These are phyloP conservation scores for Trametopsis cervina DNA, from an alignment of 768 basidiomycete genomes.

Conservation along the genomic window DNA sequence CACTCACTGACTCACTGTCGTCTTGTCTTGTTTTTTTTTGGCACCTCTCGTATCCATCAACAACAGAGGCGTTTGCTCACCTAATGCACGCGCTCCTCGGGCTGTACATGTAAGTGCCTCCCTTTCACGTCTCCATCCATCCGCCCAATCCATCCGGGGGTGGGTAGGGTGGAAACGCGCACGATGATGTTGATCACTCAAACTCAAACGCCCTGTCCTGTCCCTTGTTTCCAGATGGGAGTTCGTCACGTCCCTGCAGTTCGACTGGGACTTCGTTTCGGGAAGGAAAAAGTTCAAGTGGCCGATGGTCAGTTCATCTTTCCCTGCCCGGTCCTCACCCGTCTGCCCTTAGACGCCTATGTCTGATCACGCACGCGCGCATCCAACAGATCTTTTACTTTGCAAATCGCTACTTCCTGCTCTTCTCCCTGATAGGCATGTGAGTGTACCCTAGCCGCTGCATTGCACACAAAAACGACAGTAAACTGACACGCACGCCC, in stretches of 20 bases:
- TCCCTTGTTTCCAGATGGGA: slow-evolving; percentile 38
- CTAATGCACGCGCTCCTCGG: slow-evolving; percentile 39
- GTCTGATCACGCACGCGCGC: background rate
- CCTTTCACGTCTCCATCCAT: background rate
- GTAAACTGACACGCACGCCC: background rate
- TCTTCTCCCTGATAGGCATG: slow-evolving; percentile 43
- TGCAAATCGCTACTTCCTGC: slow-evolving; percentile 35
- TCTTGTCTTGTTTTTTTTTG: too few species aligned
- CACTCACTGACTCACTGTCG: background rate
- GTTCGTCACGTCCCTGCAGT: slow-evolving; percentile 33
- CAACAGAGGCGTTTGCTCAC: slow-evolving; percentile 32
- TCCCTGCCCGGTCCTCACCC: background rate
- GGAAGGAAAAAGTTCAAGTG: slow-evolving; percentile 38
- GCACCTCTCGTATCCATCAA: background rate
- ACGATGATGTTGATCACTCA: background rate
- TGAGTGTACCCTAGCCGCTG: slow-evolving; percentile 23
- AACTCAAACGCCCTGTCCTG: too few species aligned
- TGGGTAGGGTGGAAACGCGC: too few species aligned
- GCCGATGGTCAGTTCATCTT: slow-evolving; percentile 32
- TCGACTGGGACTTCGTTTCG: slow-evolving; percentile 34
- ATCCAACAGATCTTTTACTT: slow-evolving; percentile 36
- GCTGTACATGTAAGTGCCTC: slow-evolving; percentile 34
- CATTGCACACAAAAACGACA: background rate
- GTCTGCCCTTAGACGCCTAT: too few species aligned
- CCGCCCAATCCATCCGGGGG: too few species aligned